Evolutionary conservation across 2,329 filamentous ascomycete genomes (phyloP), one percentile per base, ranked within the genome.

Genomic region (Stachybotrys echinatus): DNA sequence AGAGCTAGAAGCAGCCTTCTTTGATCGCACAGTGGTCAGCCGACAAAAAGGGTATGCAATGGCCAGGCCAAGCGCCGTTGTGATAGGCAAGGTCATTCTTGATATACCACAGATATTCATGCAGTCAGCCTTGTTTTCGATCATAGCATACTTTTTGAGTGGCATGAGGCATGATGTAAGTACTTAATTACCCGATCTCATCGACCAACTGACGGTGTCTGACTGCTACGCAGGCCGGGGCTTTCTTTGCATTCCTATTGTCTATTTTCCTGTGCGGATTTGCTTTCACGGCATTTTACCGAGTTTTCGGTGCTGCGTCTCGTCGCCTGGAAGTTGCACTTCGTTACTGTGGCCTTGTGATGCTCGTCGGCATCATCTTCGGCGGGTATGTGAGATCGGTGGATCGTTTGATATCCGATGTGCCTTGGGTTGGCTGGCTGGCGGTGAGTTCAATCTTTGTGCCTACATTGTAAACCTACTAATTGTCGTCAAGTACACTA

Each of bases 221-320:
- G 10, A 10, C 27, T 34, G 27, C 27, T 8, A 34, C 12, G 38
- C 34, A 50, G 49, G 44, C 44, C 7, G 38, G 37, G 21, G 19
- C 50, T 2, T 52, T 52, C 47, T 52, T 52, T 23, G 18, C 38
- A 8, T 49, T 34, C 31, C 7, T 44, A 2, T 18, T 19, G 10
- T 14, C 48, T 5, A 38, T 49, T 14, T 67, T 63, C 47, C 53
- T 53, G 14, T 62, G 56, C 6, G 65, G 64, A 0, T 52, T 65
- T 12, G 55, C 58, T 47, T 52, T 61, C 22, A 66, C 65, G 14
- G 59, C 62, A 3, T 52, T 64, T 34, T 67, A 64, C 47, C 63
- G 65, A 37, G 61, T 64, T 57, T 64, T 67, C 39, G 64, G 62
- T 5, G 62, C 61, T 23, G 48, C 63, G 14, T 64, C 62, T 2